A percentile compares a stretch with the other conserved stretches of the same genome.
Conservation (phyloP, 306 rosid species). For the Neltuma alba region DNA sequence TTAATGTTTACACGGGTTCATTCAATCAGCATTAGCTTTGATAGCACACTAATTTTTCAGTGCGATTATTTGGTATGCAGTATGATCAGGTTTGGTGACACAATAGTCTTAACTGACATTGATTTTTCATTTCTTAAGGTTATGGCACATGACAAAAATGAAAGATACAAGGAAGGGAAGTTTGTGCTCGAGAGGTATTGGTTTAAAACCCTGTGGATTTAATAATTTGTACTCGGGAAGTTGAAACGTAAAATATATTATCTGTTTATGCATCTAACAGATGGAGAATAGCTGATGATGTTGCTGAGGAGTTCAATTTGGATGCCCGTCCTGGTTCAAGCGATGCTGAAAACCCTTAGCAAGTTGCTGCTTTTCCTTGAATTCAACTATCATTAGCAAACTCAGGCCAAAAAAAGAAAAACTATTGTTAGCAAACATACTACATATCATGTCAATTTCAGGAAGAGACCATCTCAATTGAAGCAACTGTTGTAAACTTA, state of each 20-base stretch:
- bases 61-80: background rate
- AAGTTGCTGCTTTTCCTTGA: slow-evolving; percentile 30
- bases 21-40: background rate
- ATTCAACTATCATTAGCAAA: slow-evolving; percentile 36
- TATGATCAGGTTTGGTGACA: background rate
- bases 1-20: background rate
- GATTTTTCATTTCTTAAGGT: slow-evolving; percentile 51
- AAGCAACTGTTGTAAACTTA: background rate
- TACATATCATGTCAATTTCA: slow-evolving; percentile 27
- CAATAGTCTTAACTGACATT: background rate
- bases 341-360: slow-evolving; percentile 66
- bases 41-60: background rate
- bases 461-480: slow-evolving; percentile 31
- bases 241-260: background rate
- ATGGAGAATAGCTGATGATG: slow-evolving; percentile 67
- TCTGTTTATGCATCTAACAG: slow-evolving; percentile 39
- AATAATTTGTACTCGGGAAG: background rate
- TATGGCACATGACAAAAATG: slow-evolving; percentile 71
- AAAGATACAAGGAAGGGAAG: slow-evolving; percentile 79
- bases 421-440: slow-evolving; percentile 37
- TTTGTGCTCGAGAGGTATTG: slow-evolving; percentile 79
- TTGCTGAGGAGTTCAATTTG: slow-evolving; percentile 58
- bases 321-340: slow-evolving; percentile 66
- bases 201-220: slow-evolving; percentile 5
- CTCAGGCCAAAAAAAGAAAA: background rate